phyloP scores from a whole-genome alignment of 148 eudicot species.

The Chenopodium quinoa region DNA sequence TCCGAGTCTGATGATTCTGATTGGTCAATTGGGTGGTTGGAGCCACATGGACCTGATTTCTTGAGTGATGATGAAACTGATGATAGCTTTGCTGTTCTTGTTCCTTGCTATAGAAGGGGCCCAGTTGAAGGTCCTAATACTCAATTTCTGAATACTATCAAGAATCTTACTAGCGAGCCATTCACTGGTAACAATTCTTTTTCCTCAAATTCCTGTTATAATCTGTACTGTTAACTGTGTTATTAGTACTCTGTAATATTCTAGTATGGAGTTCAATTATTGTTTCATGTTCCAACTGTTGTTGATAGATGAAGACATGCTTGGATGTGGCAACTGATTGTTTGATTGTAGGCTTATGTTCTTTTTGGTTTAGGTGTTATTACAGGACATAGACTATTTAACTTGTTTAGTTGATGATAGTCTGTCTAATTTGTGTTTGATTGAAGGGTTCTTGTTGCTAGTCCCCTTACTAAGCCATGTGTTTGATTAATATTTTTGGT shows the following conservation, averaged over 20 bases:
- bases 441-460: background rate
- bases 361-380: background rate
- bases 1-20: conserved; percentile 96
- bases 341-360: background rate
- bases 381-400: background rate
- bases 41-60: conserved; percentile 86
- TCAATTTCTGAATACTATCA: conserved; percentile 48
- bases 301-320: background rate
- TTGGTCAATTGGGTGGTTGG: conserved; percentile 98
- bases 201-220: background rate
- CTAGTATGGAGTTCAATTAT: conserved; percentile 1
- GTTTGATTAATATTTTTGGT: background rate
- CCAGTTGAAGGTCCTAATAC: conserved; percentile 34
- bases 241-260: background rate
- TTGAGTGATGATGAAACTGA: conserved; percentile 79
- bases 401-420: background rate
- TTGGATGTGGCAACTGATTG: background rate
- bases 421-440: background rate
- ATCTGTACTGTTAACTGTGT: background rate
- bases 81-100: conserved; percentile 86
- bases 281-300: conserved; percentile 2
- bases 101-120: conserved; percentile 68
- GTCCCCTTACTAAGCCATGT: no score
- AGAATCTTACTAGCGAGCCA: conserved; percentile 44
- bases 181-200: conserved; percentile 48